phyloP scores from a whole-genome alignment of 192 early-diverging fungal genomes.

The Rhizophagus clarus region DNA sequence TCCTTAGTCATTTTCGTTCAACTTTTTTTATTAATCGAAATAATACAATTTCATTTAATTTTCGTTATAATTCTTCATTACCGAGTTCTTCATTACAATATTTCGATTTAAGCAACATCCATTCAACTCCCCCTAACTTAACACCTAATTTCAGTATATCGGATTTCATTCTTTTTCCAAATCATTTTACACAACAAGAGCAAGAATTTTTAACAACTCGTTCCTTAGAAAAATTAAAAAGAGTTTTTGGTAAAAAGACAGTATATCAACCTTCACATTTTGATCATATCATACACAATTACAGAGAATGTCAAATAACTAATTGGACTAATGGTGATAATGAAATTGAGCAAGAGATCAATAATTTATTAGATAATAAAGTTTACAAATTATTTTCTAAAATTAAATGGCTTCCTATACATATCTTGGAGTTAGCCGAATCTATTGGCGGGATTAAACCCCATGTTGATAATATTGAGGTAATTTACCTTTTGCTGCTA shows the following conservation, averaged over 20 bases:
- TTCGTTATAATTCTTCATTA: neutral
- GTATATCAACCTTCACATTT: slow-evolving; percentile 74
- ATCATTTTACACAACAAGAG: slow-evolving; percentile 43
- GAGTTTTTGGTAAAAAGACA: slow-evolving; percentile 44
- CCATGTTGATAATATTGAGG: slow-evolving; percentile 82
- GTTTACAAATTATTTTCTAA: slow-evolving; percentile 60
- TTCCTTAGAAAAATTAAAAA: slow-evolving; percentile 49
- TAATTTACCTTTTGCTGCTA: neutral
- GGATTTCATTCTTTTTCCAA: slow-evolving; percentile 50
- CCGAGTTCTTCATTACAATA: neutral
- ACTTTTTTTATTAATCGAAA: neutral
- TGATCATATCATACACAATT: slow-evolving; percentile 75
- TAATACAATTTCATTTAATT: neutral
- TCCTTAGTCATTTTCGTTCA: neutral
- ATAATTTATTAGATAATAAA: slow-evolving; percentile 48
- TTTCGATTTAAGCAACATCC: neutral
- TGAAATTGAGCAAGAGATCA: slow-evolving; percentile 43
- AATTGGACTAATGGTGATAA: slow-evolving; percentile 54
- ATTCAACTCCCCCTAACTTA: neutral
- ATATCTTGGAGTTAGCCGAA: slow-evolving; percentile 75
- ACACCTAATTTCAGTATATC: neutral
- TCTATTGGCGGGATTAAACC: slow-evolving; percentile 68
- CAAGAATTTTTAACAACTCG: slow-evolving; percentile 41
- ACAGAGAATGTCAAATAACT: slow-evolving; percentile 71
- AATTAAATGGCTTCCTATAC: slow-evolving; percentile 71